Evolutionary conservation across 148 eudicot species (phyloP), one percentile per base, ranked within the genome.

Genomic region (Amaranthus cruentus): DNA sequence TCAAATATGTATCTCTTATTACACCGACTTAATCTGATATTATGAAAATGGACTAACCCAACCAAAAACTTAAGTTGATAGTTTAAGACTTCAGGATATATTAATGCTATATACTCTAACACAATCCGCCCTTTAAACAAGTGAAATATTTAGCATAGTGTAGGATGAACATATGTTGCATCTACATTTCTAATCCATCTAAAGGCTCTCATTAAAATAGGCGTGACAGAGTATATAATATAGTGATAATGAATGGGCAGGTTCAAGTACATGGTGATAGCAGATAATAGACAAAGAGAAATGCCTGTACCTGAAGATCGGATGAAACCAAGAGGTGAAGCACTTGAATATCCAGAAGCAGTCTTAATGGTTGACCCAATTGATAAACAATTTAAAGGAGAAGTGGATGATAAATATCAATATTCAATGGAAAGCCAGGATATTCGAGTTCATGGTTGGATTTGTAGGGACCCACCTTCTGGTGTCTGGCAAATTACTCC

Each of bases 401-500:
- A 87, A 83, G 96, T 93, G 68, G 98, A 93, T 71, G 98, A 93
- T 78, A 93, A 90, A 76, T 93, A 93, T 65, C 89, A 88, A 15
- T 93, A 87, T 77, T 87, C 98, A 0, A 56, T 64, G 71, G 90
- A 93, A 60, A 86, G 88, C 77, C 84, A 84, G 71, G 88, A 93
- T 55, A 82, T 78, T 9, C 66, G 50, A 60, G 93, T 93, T 15
- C 96, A 93, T 69, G 98, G 98, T 4, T 93, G 91, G 90, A 83
- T 88, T 6, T 78, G 87, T 61, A 64, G 74, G 46, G 80, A 87
- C 63, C 83, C 80, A 0, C 71, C 74, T 0, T 70, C 74, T 52
- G 97, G 97, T 43, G 90, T 92, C 57, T 92, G 97, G 97, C 87
- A 87, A 55, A 92, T 92, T 49, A 90, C 96, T 47, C 96, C 97